Evolutionary conservation across 257 asterid species (phyloP).

Genomic region (Gentiana macrophylla): DNA sequence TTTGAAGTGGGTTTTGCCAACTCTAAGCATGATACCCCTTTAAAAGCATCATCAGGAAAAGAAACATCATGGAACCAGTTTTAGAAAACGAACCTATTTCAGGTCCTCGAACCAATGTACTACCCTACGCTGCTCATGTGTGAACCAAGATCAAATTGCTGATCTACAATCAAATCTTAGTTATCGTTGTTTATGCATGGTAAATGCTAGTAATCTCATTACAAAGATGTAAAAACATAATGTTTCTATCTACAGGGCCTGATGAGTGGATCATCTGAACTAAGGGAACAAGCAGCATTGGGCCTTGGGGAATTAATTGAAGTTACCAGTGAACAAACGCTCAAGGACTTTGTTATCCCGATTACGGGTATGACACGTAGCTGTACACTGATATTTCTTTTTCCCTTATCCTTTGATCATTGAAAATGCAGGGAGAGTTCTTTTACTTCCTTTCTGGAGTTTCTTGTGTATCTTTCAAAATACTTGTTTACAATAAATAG

Average conservation of each 20-base stretch:
- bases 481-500: background rate
- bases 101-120: too few species aligned
- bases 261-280: conserved; percentile 90
- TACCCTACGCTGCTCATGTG: too few species aligned
- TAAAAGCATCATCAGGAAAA: too few species aligned
- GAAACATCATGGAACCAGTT: too few species aligned
- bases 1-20: too few species aligned
- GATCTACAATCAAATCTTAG: too few species aligned
- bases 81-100: too few species aligned
- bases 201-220: background rate
- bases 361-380: conserved; percentile 63
- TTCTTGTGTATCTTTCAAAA: background rate
- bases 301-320: conserved; percentile 96
- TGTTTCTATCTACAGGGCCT: conserved; percentile 57
- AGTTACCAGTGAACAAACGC: conserved; percentile 80
- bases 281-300: conserved; percentile 94
- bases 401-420: too few species aligned
- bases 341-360: conserved; percentile 89
- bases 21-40: too few species aligned
- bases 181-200: background rate
- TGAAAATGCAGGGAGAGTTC: background rate
- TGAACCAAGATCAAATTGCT: too few species aligned
- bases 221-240: background rate
- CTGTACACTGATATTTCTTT: background rate
- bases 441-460: background rate